Conservation (phyloP, 352 stramenopile species). For the Pseudoperonospora humuli region DNA sequence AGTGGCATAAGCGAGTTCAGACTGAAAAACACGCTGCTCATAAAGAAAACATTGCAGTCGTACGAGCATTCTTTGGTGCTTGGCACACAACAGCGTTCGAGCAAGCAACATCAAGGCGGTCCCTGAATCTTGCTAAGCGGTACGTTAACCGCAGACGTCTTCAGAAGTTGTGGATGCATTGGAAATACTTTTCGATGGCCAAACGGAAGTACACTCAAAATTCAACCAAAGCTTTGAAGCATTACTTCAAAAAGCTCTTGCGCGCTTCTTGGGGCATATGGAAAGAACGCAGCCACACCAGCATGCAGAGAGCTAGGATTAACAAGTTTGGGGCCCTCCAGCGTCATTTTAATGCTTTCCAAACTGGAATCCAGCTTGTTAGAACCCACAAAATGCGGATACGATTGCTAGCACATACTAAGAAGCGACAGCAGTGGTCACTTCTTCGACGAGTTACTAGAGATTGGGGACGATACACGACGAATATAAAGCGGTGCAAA, state of each 20-base stretch:
- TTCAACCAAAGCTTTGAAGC: conserved; percentile 64
- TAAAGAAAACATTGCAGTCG: conserved; percentile 12
- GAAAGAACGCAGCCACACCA: conserved; percentile 28
- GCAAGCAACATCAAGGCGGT: conserved; percentile 26
- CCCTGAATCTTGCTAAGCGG: conserved; percentile 43
- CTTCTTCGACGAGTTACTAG: conserved; percentile 13
- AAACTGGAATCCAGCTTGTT: conserved; percentile 20
- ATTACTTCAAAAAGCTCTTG: conserved; percentile 68
- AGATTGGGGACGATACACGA: conserved; percentile 14
- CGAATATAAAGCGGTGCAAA: conserved; percentile 17
- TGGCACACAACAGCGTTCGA: conserved; percentile 40
- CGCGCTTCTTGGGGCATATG: conserved; percentile 45
- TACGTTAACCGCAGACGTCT: conserved; percentile 55
- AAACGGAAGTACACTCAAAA: conserved; percentile 61
- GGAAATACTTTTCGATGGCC: conserved; percentile 68
- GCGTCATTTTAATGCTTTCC: conserved; percentile 48
- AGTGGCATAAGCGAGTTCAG: conserved; percentile 12
- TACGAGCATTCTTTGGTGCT: conserved; percentile 28
- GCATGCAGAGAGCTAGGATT: conserved; percentile 34
- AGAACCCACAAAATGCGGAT: conserved; percentile 19
- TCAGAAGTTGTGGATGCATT: conserved; percentile 68
- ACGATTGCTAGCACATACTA: conserved; percentile 23
- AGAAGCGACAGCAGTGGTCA: conserved; percentile 18
- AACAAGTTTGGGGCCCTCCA: conserved; percentile 41
- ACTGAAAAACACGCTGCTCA: conserved; percentile 11